Conservation (phyloP, 2,329 filamentous ascomycete genomes). For the Pseudogymnoascus verrucosus region DNA sequence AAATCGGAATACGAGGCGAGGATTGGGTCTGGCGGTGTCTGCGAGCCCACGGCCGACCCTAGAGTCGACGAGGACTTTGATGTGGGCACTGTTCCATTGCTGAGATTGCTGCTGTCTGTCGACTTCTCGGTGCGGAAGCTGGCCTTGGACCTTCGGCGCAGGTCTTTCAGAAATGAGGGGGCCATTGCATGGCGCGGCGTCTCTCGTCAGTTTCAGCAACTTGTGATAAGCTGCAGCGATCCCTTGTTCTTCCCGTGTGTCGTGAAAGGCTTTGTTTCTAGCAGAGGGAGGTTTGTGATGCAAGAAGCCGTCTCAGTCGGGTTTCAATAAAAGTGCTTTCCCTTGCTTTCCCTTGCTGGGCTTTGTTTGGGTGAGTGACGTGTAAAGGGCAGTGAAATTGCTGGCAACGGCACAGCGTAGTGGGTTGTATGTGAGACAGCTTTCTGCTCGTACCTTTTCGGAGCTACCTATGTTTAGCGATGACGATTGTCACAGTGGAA, state of each 20-base stretch:
- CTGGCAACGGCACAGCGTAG: not conserved
- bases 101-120: slow-evolving; percentile 51
- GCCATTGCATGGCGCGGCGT: slow-evolving; percentile 35
- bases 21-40: slow-evolving; percentile 67
- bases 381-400: not conserved
- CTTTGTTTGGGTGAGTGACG: not conserved
- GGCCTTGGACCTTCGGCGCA: slow-evolving; percentile 68
- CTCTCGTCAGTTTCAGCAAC: not conserved
- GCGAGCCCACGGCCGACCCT: slow-evolving; percentile 53
- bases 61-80: slow-evolving; percentile 56
- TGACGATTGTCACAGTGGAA: not conserved
- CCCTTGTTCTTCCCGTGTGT: not conserved
- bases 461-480: slow-evolving; percentile 5
- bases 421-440: not conserved
- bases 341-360: not conserved
- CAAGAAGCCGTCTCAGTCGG: not conserved
- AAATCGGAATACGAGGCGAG: slow-evolving; percentile 60
- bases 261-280: not conserved
- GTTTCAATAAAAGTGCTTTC: not conserved
- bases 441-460: not conserved
- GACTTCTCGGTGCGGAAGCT: slow-evolving; percentile 62
- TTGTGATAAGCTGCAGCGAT: not conserved
- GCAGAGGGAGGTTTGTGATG: not conserved
- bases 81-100: slow-evolving; percentile 52
- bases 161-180: slow-evolving; percentile 63